These are phyloP conservation scores for Oemleria cerasiformis DNA, from an alignment of 306 rosid species.

Conservation along the genomic window DNA sequence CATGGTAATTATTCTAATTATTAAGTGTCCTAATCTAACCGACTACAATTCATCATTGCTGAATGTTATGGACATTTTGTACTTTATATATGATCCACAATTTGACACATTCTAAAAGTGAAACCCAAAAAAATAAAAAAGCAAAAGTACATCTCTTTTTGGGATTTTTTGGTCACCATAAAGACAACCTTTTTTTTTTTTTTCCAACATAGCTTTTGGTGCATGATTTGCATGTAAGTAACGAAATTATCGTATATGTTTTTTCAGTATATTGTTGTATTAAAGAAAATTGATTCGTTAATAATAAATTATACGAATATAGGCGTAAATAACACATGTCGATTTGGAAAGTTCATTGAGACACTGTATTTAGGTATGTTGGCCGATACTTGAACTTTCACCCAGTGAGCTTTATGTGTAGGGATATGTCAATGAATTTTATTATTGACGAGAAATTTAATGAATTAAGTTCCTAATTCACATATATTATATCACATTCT, in stretches of 20 bases:
- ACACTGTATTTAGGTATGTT: no score
- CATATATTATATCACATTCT: neutral
- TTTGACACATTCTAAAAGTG: constrained; percentile 38
- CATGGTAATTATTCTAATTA: constrained; percentile 17
- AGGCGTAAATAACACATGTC: no score
- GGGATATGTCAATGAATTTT: no score
- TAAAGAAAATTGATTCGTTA: no score
- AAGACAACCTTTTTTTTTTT: constrained; percentile 22
- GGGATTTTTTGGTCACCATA: constrained; percentile 26
- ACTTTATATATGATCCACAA: constrained; percentile 34
- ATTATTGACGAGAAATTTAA: no score
- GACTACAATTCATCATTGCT: constrained; percentile 30
- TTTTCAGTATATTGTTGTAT: neutral
- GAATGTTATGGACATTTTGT: constrained; percentile 38
- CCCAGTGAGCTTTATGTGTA: no score
- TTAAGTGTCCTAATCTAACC: constrained; percentile 32
- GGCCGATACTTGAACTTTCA: no score
- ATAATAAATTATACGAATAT: no score
- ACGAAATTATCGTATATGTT: neutral
- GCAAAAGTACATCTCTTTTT: constrained; percentile 41
- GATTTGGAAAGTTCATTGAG: no score
- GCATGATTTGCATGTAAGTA: neutral
- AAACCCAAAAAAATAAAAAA: neutral
- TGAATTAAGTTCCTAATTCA: neutral
- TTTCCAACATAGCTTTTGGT: constrained; percentile 1